phyloP scores from a whole-genome alignment of 331 rosid species.

The Cydonia oblonga region DNA sequence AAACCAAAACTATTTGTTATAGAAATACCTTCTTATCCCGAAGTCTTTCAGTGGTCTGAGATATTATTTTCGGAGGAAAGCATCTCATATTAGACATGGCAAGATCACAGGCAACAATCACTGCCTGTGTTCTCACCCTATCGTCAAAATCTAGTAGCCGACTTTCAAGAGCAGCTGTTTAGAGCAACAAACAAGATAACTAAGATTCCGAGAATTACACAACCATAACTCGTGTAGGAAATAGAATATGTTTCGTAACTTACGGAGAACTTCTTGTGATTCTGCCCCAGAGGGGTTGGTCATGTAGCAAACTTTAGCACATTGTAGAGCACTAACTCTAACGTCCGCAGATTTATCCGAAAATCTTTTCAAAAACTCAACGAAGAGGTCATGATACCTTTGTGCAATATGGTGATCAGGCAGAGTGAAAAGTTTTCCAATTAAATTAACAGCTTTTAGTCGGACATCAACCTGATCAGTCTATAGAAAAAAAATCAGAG shows the following conservation, averaged over 20 bases:
- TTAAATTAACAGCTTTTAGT: constrained; percentile 79
- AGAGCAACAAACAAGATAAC: background rate
- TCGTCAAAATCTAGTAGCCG: constrained; percentile 72
- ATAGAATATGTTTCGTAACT: constrained; percentile 22
- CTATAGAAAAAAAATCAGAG: constrained; percentile 27
- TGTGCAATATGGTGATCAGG: constrained; percentile 50
- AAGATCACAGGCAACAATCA: constrained; percentile 81
- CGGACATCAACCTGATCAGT: constrained; percentile 93
- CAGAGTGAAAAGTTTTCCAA: constrained; percentile 75
- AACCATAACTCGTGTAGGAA: constrained; percentile 12
- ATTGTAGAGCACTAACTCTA: constrained; percentile 68
- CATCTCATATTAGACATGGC: constrained; percentile 44
- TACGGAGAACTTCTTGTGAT: constrained; percentile 60
- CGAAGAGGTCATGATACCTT: constrained; percentile 51
- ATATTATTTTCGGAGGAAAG: constrained; percentile 47
- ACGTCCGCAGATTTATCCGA: constrained; percentile 85
- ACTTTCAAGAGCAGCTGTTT: constrained; percentile 70
- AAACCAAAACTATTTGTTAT: background rate
- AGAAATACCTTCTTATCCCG: constrained; percentile 74
- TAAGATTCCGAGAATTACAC: background rate
- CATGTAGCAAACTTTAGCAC: constrained; percentile 52
- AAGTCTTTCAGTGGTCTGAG: constrained; percentile 66
- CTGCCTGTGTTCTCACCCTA: constrained; percentile 75
- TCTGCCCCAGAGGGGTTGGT: constrained; percentile 47
- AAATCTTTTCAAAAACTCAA: constrained; percentile 77